phyloP scores from a whole-genome alignment of 2,329 filamentous ascomycete genomes.

The Pseudomassariella vexata region DNA sequence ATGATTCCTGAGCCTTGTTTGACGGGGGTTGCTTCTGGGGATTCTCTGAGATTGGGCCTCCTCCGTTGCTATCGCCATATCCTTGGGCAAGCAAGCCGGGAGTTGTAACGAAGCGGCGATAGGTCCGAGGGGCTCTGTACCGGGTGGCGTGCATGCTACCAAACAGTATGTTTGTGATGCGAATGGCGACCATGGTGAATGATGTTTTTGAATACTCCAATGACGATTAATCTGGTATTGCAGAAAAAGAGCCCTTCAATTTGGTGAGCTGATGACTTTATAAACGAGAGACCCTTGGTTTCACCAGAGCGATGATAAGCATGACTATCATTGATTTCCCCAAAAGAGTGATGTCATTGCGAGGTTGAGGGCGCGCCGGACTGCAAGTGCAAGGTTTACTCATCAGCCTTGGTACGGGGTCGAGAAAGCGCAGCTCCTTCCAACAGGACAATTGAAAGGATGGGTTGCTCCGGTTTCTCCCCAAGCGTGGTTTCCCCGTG shows the following conservation, averaged over 20 bases:
- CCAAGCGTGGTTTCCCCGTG: no score
- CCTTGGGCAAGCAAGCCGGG: conserved; percentile 21
- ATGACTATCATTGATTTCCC: no score
- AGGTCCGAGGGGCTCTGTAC: conserved; percentile 13
- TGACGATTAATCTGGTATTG: no score
- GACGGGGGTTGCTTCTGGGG: conserved; percentile 29
- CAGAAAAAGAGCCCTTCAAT: no score
- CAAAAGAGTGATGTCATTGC: not conserved
- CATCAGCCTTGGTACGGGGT: no score
- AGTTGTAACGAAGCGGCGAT: conserved; percentile 16
- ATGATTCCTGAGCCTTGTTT: conserved; percentile 23
- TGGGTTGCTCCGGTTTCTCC: no score
- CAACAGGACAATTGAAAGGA: no score
- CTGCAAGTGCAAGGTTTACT: no score
- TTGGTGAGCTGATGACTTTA: conserved; percentile 3
- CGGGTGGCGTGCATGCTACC: conserved; percentile 15
- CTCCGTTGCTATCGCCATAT: conserved; percentile 35
- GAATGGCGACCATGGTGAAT: conserved; percentile 20
- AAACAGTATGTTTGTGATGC: conserved; percentile 17
- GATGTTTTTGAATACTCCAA: not conserved
- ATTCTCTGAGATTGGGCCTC: conserved; percentile 27
- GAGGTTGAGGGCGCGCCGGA: no score
- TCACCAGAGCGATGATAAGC: no score
- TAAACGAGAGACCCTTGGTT: not conserved
- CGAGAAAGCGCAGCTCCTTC: no score